Percentiles rank a stretch among this genome's conserved stretches.
phyloP scores from a whole-genome alignment of 805 yeast species.

The Isabelozyma pseudorhagii region DNA sequence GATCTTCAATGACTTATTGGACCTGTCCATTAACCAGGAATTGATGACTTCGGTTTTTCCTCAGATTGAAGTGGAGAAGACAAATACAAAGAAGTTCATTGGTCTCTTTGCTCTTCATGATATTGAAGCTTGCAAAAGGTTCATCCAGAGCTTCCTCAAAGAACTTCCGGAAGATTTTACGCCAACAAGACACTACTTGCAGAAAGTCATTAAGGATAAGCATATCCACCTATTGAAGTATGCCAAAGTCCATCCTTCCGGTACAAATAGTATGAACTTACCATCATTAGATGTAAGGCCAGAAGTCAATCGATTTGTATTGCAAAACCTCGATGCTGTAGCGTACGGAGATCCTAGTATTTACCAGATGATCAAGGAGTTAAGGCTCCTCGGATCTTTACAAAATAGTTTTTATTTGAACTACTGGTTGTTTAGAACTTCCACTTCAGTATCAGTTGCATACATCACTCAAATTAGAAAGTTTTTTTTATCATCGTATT shows the following conservation, averaged over 20 bases:
- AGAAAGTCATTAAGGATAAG: not conserved
- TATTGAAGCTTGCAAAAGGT: not conserved
- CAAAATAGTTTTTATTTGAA: not conserved
- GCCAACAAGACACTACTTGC: not conserved
- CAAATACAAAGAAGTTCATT: not conserved
- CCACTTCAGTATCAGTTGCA: not conserved
- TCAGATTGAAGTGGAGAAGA: not conserved
- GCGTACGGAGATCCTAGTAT: not conserved
- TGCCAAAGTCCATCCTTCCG: not conserved
- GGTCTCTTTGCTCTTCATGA: not conserved
- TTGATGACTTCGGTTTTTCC: not conserved
- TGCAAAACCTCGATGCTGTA: not conserved
- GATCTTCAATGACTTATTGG: not conserved
- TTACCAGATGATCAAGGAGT: not conserved
- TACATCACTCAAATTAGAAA: slow-evolving; percentile 4
- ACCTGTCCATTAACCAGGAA: not conserved
- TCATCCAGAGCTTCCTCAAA: not conserved
- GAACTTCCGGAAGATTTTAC: not conserved
- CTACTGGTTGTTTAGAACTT: not conserved
- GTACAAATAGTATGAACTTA: not conserved
- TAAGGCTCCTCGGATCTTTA: not conserved
- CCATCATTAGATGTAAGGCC: not conserved
- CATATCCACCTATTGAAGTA: not conserved
- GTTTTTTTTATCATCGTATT: slow-evolving; percentile 6
- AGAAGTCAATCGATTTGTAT: not conserved